These are phyloP conservation scores for Leishmania arabica DNA, from an alignment of 208 protist species.

Conservation along the genomic window DNA sequence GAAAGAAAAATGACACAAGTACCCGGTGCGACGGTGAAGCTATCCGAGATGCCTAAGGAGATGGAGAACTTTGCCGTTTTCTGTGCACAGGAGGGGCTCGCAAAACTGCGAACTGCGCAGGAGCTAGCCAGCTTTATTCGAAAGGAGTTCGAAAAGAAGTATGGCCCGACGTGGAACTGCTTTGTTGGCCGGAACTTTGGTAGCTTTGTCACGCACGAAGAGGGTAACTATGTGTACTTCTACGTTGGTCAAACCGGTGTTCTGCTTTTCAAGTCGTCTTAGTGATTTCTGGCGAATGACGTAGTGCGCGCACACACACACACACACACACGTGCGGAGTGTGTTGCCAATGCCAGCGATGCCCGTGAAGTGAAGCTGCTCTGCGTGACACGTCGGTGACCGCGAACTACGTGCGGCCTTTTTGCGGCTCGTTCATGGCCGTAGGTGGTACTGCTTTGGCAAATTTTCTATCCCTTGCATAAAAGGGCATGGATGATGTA, in stretches of 20 bases:
- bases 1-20: constrained; percentile 70
- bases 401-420: neutral
- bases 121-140: constrained; percentile 99
- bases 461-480: constrained; percentile 3
- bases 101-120: constrained; percentile 98
- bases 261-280: constrained; percentile 96
- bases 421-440: neutral
- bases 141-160: constrained; percentile 99
- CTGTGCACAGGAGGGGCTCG: constrained; percentile 96
- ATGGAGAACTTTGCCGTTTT: constrained; percentile 99
- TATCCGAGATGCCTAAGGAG: constrained; percentile 95
- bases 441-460: neutral
- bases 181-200: constrained; percentile 99
- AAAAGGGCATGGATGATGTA: constrained; percentile 6
- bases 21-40: constrained; percentile 86
- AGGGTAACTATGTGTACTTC: constrained; percentile 99
- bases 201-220: constrained; percentile 99
- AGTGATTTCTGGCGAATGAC: neutral
- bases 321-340: neutral
- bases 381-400: neutral
- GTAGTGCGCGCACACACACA: neutral
- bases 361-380: neutral
- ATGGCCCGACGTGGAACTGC: constrained; percentile 99
- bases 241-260: constrained; percentile 99
- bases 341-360: neutral